phyloP scores from a whole-genome alignment of 1,284 basidiomycete genomes.

The Wolfiporia cocos region DNA sequence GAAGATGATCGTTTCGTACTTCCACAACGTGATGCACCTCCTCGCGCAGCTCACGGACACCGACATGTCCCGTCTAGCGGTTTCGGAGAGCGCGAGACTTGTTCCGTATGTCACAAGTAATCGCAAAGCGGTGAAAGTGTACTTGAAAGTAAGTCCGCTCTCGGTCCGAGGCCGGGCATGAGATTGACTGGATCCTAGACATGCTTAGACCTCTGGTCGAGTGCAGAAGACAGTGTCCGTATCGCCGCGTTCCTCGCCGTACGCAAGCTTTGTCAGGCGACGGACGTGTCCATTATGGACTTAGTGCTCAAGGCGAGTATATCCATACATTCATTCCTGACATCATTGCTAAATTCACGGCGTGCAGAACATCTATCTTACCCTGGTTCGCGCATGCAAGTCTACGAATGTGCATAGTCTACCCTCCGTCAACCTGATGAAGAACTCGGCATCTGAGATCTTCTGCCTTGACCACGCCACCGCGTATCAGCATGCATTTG shows the following conservation, averaged over 20 bases:
- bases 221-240: conserved; percentile 76
- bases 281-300: conserved; percentile 82
- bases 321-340: neutral
- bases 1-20: conserved; percentile 86
- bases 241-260: conserved; percentile 89
- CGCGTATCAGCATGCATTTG: conserved; percentile 94
- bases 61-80: conserved; percentile 65
- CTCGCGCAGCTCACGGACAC: conserved; percentile 72
- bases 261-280: conserved; percentile 72
- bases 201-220: conserved; percentile 81
- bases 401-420: conserved; percentile 83
- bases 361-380: conserved; percentile 75
- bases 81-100: conserved; percentile 81
- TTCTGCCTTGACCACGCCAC: conserved; percentile 74
- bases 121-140: conserved; percentile 78
- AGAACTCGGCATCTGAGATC: conserved; percentile 93
- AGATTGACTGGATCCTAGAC: conserved; percentile 40
- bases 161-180: neutral
- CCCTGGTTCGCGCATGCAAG: conserved; percentile 78
- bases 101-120: conserved; percentile 82
- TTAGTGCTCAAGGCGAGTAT: conserved; percentile 79
- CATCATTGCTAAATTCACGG: neutral
- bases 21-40: conserved; percentile 79
- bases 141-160: conserved; percentile 68
- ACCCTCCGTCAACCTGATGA: conserved; percentile 96